Evolutionary conservation across 1,139 yeast genomes (phyloP).

Genomic region (Pichia inconspicua): DNA sequence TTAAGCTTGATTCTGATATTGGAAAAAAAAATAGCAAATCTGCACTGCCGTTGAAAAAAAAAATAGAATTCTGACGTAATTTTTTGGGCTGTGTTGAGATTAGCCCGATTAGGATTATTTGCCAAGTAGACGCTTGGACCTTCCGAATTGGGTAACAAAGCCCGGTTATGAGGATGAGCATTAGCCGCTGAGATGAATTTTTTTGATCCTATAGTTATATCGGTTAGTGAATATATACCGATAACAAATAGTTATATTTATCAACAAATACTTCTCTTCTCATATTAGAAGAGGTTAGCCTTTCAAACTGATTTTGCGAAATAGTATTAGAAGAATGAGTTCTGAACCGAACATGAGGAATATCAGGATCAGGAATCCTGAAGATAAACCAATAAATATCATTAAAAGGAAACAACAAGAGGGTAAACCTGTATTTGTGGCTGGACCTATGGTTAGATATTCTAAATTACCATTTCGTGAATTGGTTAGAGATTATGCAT

Average conservation of each 20-base stretch:
- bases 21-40: background rate
- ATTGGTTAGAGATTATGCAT: constrained; percentile 61
- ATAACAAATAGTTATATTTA: too few relatives aligned
- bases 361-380: constrained; percentile 31
- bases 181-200: background rate
- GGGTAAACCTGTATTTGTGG: constrained; percentile 62
- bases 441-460: constrained; percentile 97
- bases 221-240: too few relatives aligned
- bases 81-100: background rate
- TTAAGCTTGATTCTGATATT: background rate
- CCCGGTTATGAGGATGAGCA: background rate
- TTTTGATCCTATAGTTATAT: too few relatives aligned
- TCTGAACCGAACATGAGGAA: background rate
- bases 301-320: background rate
- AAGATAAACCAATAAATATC: constrained; percentile 49
- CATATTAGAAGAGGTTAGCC: too few relatives aligned
- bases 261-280: too few relatives aligned
- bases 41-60: background rate
- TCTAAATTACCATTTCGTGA: constrained; percentile 90
- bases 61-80: background rate
- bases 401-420: constrained; percentile 37
- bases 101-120: background rate
- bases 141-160: background rate
- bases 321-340: background rate
- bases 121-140: background rate